phyloP scores from a whole-genome alignment of 345 rosid genomes.

The Mallotus nudiflorus region DNA sequence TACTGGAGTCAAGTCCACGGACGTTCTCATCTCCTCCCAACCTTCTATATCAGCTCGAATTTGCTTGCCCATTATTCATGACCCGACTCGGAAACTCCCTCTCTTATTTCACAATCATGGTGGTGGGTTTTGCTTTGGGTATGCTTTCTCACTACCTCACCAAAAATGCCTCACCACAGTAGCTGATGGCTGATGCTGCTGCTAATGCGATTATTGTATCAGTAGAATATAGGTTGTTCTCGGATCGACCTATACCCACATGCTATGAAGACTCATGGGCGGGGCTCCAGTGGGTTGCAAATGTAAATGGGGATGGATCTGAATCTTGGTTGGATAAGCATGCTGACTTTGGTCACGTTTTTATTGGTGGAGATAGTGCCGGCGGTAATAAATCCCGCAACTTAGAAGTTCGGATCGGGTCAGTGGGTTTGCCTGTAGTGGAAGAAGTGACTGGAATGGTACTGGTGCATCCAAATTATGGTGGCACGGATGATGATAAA shows the following conservation, averaged over 20 bases:
- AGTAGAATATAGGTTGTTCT: conserved; percentile 45
- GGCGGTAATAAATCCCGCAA: conserved; percentile 44
- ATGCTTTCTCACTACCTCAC: conserved; percentile 34
- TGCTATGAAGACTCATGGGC: conserved; percentile 54
- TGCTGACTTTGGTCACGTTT: conserved; percentile 30
- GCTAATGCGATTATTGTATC: conserved; percentile 35
- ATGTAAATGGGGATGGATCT: conserved; percentile 32
- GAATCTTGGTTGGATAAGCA: conserved; percentile 40
- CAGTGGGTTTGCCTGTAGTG: conserved; percentile 18
- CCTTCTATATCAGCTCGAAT: conserved; percentile 41
- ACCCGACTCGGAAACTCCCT: conserved; percentile 30
- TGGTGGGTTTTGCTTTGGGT: conserved; percentile 39
- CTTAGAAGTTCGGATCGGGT: conserved; percentile 33
- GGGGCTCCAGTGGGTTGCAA: conserved; percentile 45
- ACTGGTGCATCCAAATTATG: conserved; percentile 50
- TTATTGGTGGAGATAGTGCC: conserved; percentile 42
- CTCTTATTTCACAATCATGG: conserved; percentile 44
- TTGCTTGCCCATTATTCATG: conserved; percentile 31
- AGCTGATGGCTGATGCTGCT: conserved; percentile 26
- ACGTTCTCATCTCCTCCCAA: conserved; percentile 29
- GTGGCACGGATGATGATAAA: conserved; percentile 40
- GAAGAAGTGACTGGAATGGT: conserved; percentile 38
- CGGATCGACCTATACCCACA: conserved; percentile 41
- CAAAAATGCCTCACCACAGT: conserved; percentile 29
- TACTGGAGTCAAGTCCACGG: conserved; percentile 30